These are phyloP conservation scores for Fraxinus cuspidata DNA, from an alignment of 257 asterid genomes.

Conservation along the genomic window DNA sequence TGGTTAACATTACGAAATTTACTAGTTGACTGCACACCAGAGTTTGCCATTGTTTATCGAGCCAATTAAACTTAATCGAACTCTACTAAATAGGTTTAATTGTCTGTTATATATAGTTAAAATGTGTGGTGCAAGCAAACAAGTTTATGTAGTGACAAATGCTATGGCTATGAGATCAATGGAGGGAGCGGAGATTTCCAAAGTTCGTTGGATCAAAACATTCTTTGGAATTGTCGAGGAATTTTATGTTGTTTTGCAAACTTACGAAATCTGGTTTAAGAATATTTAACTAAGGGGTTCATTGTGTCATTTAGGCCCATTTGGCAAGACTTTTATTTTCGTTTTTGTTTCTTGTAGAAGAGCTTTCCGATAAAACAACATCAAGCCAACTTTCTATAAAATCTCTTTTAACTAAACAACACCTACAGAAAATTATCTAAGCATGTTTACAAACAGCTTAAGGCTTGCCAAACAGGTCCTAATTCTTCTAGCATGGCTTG, in stretches of 20 bases:
- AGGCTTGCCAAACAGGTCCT: too few species aligned
- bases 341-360: too few species aligned
- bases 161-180: conserved; percentile 34
- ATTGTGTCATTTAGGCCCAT: too few species aligned
- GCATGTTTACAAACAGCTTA: too few species aligned
- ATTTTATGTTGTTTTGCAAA: conserved; percentile 18
- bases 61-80: neutral
- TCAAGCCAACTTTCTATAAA: too few species aligned
- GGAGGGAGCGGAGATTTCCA: conserved; percentile 24
- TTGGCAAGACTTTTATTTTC: too few species aligned
- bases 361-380: too few species aligned
- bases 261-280: conserved; percentile 7
- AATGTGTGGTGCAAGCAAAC: conserved; percentile 4
- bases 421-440: too few species aligned
- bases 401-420: too few species aligned
- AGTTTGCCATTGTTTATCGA: conserved; percentile 29
- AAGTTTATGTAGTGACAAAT: conserved; percentile 28
- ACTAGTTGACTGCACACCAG: neutral
- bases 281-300: neutral
- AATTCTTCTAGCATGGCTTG: neutral
- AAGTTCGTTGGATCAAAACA: conserved; percentile 7
- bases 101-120: neutral
- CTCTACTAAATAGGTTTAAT: neutral
- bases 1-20: conserved; percentile 38
- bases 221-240: conserved; percentile 35